These are phyloP conservation scores for Russula dissimulans DNA, from an alignment of 768 basidiomycete species.

Conservation along the genomic window DNA sequence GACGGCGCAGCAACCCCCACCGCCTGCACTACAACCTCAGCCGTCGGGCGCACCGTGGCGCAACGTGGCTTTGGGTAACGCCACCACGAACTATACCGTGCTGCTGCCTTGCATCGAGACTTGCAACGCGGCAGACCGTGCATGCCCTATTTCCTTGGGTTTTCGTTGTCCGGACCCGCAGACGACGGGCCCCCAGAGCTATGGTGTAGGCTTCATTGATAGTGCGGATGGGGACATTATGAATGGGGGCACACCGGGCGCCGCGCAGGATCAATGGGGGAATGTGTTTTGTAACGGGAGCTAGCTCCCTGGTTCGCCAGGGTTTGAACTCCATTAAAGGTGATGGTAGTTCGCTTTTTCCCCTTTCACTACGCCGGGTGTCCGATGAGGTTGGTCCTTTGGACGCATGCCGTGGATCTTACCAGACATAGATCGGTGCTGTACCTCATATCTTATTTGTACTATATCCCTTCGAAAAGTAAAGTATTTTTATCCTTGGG, in stretches of 20 bases:
- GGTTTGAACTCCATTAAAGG: too few relatives aligned
- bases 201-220: slow-evolving; percentile 72
- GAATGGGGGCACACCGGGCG: slow-evolving; percentile 43
- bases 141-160: slow-evolving; percentile 66
- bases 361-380: neutral
- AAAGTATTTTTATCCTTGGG: neutral
- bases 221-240: slow-evolving; percentile 36
- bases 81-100: slow-evolving; percentile 38
- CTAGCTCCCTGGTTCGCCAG: neutral
- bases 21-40: slow-evolving; percentile 39
- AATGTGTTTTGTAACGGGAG: slow-evolving; percentile 64
- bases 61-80: slow-evolving; percentile 42
- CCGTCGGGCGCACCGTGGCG: slow-evolving; percentile 34
- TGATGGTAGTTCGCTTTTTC: neutral
- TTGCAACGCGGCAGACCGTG: slow-evolving; percentile 62
- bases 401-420: too few relatives aligned
- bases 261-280: slow-evolving; percentile 56
- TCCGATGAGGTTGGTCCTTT: neutral
- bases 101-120: slow-evolving; percentile 74
- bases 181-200: slow-evolving; percentile 59
- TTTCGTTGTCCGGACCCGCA: slow-evolving; percentile 55
- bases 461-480: neutral
- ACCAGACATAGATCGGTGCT: neutral
- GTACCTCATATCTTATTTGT: neutral
- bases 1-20: neutral